These are phyloP conservation scores for Vachellia pachyceras DNA, from an alignment of 306 rosid species.

Conservation along the genomic window DNA sequence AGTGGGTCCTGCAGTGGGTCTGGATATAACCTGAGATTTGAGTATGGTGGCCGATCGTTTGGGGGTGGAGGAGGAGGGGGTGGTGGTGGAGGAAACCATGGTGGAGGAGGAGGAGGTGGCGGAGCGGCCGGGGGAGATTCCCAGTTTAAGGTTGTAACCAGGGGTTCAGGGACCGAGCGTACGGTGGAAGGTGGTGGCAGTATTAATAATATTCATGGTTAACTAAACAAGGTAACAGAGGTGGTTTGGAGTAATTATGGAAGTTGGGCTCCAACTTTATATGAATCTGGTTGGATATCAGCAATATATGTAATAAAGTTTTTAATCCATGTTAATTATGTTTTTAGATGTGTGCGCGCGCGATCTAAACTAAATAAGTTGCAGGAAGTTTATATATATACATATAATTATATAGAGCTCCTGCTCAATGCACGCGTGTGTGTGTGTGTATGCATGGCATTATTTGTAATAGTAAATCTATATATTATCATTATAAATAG, in stretches of 20 bases:
- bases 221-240: not conserved
- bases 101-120: not conserved
- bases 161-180: constrained; percentile 33
- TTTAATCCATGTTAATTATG: not conserved
- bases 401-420: too few relatives aligned
- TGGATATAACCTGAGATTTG: not conserved
- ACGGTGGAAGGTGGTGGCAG: constrained; percentile 35
- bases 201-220: too few relatives aligned
- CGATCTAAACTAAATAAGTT: not conserved
- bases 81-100: too few relatives aligned
- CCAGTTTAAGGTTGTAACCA: not conserved
- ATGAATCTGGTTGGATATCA: not conserved
- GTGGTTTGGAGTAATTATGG: constrained; percentile 50
- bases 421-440: not conserved
- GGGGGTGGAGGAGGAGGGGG: constrained; percentile 31
- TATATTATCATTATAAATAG: too few relatives aligned
- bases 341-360: not conserved
- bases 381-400: not conserved
- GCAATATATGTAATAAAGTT: too few relatives aligned
- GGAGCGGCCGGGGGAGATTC: not conserved
- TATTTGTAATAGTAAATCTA: too few relatives aligned
- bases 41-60: not conserved
- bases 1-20: not conserved
- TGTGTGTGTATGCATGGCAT: too few relatives aligned
- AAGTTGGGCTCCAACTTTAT: constrained; percentile 48